phyloP scores from a whole-genome alignment of 2,329 filamentous ascomycete species.

The Colletotrichum sp. region DNA sequence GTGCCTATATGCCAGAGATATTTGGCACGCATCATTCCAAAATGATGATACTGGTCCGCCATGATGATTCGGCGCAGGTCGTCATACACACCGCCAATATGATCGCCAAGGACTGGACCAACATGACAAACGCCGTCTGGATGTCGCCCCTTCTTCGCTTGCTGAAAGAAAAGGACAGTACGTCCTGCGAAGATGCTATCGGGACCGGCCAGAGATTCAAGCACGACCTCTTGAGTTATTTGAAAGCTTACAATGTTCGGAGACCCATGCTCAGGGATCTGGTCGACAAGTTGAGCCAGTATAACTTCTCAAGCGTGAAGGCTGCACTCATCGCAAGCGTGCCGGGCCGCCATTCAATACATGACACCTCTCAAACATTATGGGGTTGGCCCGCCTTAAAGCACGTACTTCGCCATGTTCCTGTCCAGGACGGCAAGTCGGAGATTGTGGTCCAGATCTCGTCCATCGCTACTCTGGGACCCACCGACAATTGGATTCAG shows the following conservation, averaged over 20 bases:
- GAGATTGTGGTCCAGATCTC: slow-evolving; percentile 73
- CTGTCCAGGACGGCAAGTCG: slow-evolving; percentile 43
- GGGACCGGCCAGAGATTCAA: slow-evolving; percentile 72
- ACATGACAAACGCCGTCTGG: slow-evolving; percentile 89
- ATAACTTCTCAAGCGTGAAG: slow-evolving; percentile 73
- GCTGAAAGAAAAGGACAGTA: slow-evolving; percentile 15
- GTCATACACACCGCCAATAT: slow-evolving; percentile 91
- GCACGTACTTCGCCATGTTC: slow-evolving; percentile 61
- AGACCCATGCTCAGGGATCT: slow-evolving; percentile 60
- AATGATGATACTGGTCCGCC: slow-evolving; percentile 83
- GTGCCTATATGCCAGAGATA: slow-evolving; percentile 80
- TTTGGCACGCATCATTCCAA: slow-evolving; percentile 89
- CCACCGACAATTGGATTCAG: slow-evolving; percentile 74
- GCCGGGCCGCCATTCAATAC: slow-evolving; percentile 67
- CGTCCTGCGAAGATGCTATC: neutral
- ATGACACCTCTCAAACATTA: slow-evolving; percentile 53
- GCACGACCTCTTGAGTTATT: slow-evolving; percentile 73
- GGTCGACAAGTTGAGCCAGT: slow-evolving; percentile 58
- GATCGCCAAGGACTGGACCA: slow-evolving; percentile 86
- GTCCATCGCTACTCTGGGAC: slow-evolving; percentile 80
- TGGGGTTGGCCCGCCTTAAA: slow-evolving; percentile 80
- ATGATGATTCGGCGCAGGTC: slow-evolving; percentile 78
- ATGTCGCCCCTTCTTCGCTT: slow-evolving; percentile 72
- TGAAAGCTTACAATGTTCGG: slow-evolving; percentile 69
- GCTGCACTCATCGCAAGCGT: slow-evolving; percentile 81